These are phyloP conservation scores for Umbelopsis isabellina DNA, from an alignment of 192 early-diverging fungal genomes.

Conservation along the genomic window DNA sequence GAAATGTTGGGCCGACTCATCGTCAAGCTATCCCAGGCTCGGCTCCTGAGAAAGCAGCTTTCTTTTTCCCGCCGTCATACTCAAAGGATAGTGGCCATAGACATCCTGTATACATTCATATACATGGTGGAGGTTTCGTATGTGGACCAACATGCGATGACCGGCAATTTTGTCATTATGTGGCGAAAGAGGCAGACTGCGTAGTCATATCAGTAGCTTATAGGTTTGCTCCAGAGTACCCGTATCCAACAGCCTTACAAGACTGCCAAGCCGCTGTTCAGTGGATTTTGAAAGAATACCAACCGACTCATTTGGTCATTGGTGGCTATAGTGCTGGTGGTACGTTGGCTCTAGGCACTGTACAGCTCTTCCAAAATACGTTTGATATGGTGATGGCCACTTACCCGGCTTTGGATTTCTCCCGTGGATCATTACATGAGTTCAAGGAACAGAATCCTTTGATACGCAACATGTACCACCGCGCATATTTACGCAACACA, in stretches of 20 bases:
- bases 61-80: slow-evolving; percentile 5
- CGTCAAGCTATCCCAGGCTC: slow-evolving; percentile 4
- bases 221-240: slow-evolving; percentile 13
- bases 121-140: slow-evolving; percentile 8
- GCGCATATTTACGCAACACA: slow-evolving; percentile 2
- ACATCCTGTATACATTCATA: slow-evolving; percentile 9
- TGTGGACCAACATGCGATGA: slow-evolving; percentile 3
- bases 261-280: slow-evolving; percentile 8
- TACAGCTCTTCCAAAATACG: slow-evolving; percentile 1
- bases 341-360: background rate
- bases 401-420: background rate
- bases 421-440: background rate
- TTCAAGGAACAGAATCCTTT: slow-evolving; percentile 14
- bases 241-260: background rate
- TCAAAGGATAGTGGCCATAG: background rate
- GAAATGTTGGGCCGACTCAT: background rate
- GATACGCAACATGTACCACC: background rate
- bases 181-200: background rate
- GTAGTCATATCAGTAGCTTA: slow-evolving; percentile 7
- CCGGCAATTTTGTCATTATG: background rate
- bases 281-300: slow-evolving; percentile 9
- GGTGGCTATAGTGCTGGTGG: slow-evolving; percentile 22
- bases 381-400: background rate
- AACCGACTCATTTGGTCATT: background rate
- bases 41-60: background rate